phyloP scores from a whole-genome alignment of 179 eudicot species.

The Amaranthus tricolor region DNA sequence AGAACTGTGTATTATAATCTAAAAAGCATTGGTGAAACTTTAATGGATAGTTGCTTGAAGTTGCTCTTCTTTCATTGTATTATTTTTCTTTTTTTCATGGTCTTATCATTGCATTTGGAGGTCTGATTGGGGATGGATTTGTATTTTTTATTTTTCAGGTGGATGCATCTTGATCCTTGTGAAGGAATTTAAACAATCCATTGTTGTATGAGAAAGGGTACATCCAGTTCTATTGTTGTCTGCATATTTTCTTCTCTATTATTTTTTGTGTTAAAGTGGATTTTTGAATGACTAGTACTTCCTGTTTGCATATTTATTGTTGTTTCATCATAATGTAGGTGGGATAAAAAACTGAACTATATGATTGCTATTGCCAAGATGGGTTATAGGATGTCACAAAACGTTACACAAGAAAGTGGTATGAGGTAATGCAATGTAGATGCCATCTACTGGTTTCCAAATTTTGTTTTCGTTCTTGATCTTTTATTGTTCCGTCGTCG shows the following conservation, averaged over 20 bases:
- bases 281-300: slow-evolving; percentile 8
- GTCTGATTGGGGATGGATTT: slow-evolving; percentile 18
- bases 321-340: slow-evolving; percentile 39
- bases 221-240: slow-evolving; percentile 7
- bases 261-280: slow-evolving; percentile 4
- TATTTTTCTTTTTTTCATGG: neutral
- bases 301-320: neutral
- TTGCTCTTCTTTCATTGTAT: slow-evolving; percentile 1
- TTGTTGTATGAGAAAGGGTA: slow-evolving; percentile 93
- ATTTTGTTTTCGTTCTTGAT: slow-evolving; percentile 1
- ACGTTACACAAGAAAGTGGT: slow-evolving; percentile 95
- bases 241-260: slow-evolving; percentile 13
- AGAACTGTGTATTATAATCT: neutral
- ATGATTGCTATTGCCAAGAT: slow-evolving; percentile 77
- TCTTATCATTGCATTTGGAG: slow-evolving; percentile 7
- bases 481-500: neutral
- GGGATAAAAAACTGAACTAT: slow-evolving; percentile 75
- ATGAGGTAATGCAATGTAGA: slow-evolving; percentile 51
- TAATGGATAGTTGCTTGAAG: neutral
- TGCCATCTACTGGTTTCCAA: neutral
- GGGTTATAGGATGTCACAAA: slow-evolving; percentile 97
- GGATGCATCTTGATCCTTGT: slow-evolving; percentile 99
- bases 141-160: slow-evolving; percentile 41
- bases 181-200: slow-evolving; percentile 90
- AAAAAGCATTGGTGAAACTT: neutral